Conservation (phyloP, 1,284 basidiomycete genomes). For the Thelephora terrestris region DNA sequence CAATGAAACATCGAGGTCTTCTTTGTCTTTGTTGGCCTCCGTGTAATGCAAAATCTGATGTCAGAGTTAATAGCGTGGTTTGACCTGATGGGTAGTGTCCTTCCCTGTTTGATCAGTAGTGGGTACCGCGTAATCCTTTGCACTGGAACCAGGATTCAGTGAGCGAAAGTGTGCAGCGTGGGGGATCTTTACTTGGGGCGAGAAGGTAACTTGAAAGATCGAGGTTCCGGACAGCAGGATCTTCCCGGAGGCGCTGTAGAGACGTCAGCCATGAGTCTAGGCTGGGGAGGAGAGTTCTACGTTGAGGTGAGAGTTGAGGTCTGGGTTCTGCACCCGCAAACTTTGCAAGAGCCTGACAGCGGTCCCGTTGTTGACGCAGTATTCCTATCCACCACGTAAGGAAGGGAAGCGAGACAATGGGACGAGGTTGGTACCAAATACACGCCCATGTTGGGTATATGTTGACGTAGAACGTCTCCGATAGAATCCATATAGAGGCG, state of each 20-base stretch:
- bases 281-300: constrained; percentile 27
- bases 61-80: neutral
- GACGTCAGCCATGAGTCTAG: neutral
- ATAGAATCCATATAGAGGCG: constrained; percentile 84
- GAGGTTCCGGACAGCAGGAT: constrained; percentile 70
- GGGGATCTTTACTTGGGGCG: constrained; percentile 59
- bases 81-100: neutral
- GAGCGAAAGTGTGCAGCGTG: neutral
- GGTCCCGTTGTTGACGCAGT: constrained; percentile 83
- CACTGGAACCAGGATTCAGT: constrained; percentile 41
- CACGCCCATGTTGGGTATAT: constrained; percentile 69
- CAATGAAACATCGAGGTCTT: constrained; percentile 45
- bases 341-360: constrained; percentile 76
- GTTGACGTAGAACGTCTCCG: constrained; percentile 72
- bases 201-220: constrained; percentile 89
- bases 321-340: constrained; percentile 56
- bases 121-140: constrained; percentile 93
- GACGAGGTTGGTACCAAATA: constrained; percentile 51
- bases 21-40: constrained; percentile 47
- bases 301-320: constrained; percentile 59
- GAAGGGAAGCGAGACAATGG: neutral
- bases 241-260: constrained; percentile 53
- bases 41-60: constrained; percentile 74
- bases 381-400: constrained; percentile 43
- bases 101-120: constrained; percentile 70